These are phyloP conservation scores for Paraphoma sp. DNA, from an alignment of 2,329 filamentous ascomycete species.

Conservation along the genomic window DNA sequence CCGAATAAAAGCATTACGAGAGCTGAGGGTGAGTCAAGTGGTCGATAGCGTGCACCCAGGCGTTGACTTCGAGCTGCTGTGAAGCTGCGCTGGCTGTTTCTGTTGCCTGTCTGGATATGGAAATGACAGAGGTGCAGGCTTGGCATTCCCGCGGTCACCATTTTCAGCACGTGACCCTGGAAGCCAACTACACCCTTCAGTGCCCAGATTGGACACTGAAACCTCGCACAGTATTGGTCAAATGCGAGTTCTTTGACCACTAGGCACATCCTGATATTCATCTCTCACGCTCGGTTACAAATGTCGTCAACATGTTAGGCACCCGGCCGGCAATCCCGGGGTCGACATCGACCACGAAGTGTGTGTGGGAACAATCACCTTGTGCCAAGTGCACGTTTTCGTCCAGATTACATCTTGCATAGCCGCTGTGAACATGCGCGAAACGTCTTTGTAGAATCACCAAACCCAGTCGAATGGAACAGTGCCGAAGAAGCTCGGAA, in stretches of 20 bases:
- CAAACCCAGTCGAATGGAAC: background rate
- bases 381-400: background rate
- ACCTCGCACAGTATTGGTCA: no score
- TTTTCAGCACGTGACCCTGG: background rate
- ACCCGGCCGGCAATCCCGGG: background rate
- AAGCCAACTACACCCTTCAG: background rate
- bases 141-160: background rate
- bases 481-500: background rate
- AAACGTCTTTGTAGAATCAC: background rate
- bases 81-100: background rate
- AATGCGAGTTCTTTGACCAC: no score
- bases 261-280: no score
- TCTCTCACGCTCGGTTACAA: no score
- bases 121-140: background rate
- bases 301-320: no score
- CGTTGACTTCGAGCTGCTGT: background rate
- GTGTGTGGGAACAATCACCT: background rate
- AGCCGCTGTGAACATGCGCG: background rate
- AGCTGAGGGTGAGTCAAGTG: background rate
- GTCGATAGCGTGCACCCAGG: background rate
- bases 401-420: background rate
- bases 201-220: no score
- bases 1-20: constrained; percentile 71
- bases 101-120: constrained; percentile 16
- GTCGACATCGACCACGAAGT: background rate